Evolutionary conservation across 176 grass and related monocot species (phyloP), one percentile per base, ranked within the genome.

Genomic region (Aegilops speltoides): DNA sequence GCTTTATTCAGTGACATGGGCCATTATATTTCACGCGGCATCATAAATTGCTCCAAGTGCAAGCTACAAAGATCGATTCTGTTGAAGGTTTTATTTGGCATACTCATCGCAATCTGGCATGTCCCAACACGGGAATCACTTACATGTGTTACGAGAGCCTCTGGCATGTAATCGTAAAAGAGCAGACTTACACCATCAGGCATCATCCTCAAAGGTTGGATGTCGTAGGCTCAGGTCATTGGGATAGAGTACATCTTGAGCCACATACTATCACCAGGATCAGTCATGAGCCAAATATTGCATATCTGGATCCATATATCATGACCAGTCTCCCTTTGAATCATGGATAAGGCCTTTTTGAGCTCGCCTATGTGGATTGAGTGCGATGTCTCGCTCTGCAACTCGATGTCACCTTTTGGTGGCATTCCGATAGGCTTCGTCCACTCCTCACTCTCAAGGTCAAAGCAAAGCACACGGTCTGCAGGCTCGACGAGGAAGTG

Each of bases 171-270:
- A 36, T 7, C 6, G 6, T 36, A 34, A 34, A 34, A 34, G 5
- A 34, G 4, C 33, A 34, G 33, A 34, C 33, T 34, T 34, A 34
- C 34, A 36, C 34, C 34, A 8, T 68, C 65, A 34, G 2, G 29
- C 65, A 34, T 68, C 6, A 68, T 32, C 65, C 29, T 32, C 64
- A 34, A 3, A 20, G 65, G 28, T 3, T 19, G 0, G 29, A 68
- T 2, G 0, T 19, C 7, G 29, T 3, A 2, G 5, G 1, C 2
- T 7, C 65, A 68, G 2, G 1, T 33, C 0, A 1, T 4, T 1
- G 16, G 65, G 65, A 68, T 19, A 15, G 29, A 19, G 65, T 68
- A 68, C 15, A 31, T 15, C 65, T 67, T 67, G 28, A 67, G 14
- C 64, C 64, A 67, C 17, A 2, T 17, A 28, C 15, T 67, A 5